A percentile compares a stretch with the other conserved stretches of the same genome.
Evolutionary conservation across 164 flowering plant species (phyloP).

Genomic region (Paratinospora sagittata): DNA sequence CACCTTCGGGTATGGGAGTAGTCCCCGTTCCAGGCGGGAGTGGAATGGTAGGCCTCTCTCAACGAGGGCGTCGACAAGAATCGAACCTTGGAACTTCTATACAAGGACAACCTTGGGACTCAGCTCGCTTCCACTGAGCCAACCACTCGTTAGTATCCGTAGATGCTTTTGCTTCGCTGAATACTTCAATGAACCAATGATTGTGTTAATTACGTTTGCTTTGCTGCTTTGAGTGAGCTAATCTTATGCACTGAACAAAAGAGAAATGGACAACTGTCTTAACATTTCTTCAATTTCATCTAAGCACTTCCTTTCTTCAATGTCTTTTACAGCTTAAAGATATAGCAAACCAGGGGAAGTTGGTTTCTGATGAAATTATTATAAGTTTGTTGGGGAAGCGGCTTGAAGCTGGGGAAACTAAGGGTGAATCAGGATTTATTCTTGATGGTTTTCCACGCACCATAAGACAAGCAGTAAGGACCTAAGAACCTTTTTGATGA

Average conservation of each 20-base stretch:
- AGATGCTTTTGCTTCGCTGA: background rate
- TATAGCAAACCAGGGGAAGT: conserved; percentile 79
- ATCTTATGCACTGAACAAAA: background rate
- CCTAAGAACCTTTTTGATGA: conserved; percentile 28
- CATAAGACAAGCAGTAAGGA: conserved; percentile 81
- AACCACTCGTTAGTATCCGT: too few species aligned
- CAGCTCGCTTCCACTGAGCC: too few species aligned
- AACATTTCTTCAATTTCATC: background rate
- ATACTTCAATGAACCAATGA: background rate
- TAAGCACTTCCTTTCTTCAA: background rate
- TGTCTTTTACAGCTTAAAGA: conserved; percentile 63
- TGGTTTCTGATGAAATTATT: conserved; percentile 88
- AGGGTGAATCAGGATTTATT: conserved; percentile 85
- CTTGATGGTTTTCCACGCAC: conserved; percentile 98
- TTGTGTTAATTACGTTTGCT: background rate
- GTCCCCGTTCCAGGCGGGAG: too few species aligned
- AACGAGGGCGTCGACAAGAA: too few species aligned
- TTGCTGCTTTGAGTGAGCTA: background rate
- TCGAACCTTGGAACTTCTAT: too few species aligned
- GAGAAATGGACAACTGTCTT: background rate
- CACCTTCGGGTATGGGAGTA: too few species aligned
- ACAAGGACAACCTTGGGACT: too few species aligned
- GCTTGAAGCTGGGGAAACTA: conserved; percentile 67
- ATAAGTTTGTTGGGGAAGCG: conserved; percentile 69
- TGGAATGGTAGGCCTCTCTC: too few species aligned